Base-by-base conservation (phyloP, 176 grass and related monocot genomes). In the Ampelocalamus luodianensis region DNA sequence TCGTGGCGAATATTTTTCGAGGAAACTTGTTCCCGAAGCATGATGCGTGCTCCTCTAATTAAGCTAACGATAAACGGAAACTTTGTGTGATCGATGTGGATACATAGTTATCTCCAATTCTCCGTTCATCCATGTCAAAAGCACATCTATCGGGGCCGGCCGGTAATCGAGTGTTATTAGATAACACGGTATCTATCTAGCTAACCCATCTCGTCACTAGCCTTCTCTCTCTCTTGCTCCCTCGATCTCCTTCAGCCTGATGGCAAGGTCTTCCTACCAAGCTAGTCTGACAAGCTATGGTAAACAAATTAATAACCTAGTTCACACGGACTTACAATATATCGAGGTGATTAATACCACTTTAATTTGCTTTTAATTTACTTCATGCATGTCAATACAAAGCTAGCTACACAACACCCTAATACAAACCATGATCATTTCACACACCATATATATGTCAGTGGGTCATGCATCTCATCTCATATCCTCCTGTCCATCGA, bases 41-140 rank as follows among this genome's bases (percentile, higher is more conserved):
- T 79, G 76, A 32, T 59, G 34, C 48, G 56, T 85, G 64, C 40
- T 86, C 27, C 42, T 14, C 53, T 1, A 29, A 29, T 29, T 50
- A 15, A 51, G 24, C 22, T 58, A 58, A 7, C n/a, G 29, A 72
- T 72, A 64, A 40, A 63, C 53, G 55, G 6, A 27, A n/a, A 4
- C 55, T 63, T 86, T 86, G 45, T 65, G 56, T 73, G 76, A n/a
- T n/a, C n/a, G n/a, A 80, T 65, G 77, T 80, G 60, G 59, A 74
- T 58, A 37, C 59, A 54, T 73, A 36, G 77, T 67, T 55, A 74
- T 43, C 15, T 74, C 68, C 23, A n/a, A 50, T 37, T 65, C 55
- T 6, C 27, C 22, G 14, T 70, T 37, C 9, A 44, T 45, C 15
- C 0, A 62, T 85, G 53, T 85, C 65, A 40, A 79, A 85, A 79